Percentiles rank a stretch among this genome's conserved stretches.
Conservation (phyloP, 305 asterid genomes). For the Salvia sclarea region DNA sequence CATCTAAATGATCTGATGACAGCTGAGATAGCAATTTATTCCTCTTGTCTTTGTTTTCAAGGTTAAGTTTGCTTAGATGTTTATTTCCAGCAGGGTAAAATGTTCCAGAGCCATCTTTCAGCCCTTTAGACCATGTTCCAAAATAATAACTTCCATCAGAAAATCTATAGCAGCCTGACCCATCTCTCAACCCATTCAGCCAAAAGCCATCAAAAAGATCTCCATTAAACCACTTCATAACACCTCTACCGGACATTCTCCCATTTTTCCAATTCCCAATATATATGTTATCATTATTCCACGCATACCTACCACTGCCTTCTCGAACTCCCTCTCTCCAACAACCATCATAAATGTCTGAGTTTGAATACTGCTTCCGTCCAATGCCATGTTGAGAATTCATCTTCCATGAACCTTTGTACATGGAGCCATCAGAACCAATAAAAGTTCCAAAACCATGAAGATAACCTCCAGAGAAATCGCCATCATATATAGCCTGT, state of each 20-base stretch:
- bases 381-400: slow-evolving; percentile 88
- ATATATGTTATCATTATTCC: slow-evolving; percentile 72
- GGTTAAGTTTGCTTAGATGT: slow-evolving; percentile 47
- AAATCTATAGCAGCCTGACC: slow-evolving; percentile 79
- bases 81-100: slow-evolving; percentile 74
- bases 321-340: slow-evolving; percentile 94
- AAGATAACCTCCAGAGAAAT: slow-evolving; percentile 83
- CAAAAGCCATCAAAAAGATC: slow-evolving; percentile 94
- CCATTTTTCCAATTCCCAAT: slow-evolving; percentile 90
- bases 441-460: slow-evolving; percentile 83
- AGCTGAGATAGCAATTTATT: slow-evolving; percentile 44
- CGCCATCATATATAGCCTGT: slow-evolving; percentile 78
- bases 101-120: slow-evolving; percentile 90
- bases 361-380: slow-evolving; percentile 72
- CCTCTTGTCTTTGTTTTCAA: slow-evolving; percentile 50
- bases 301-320: slow-evolving; percentile 89
- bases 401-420: slow-evolving; percentile 89
- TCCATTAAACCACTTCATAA: slow-evolving; percentile 88
- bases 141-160: slow-evolving; percentile 87
- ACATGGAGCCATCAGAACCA: slow-evolving; percentile 71
- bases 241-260: slow-evolving; percentile 80
- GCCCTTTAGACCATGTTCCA: slow-evolving; percentile 91
- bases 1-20: slow-evolving; percentile 46
- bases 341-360: slow-evolving; percentile 86
- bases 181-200: slow-evolving; percentile 78